Base-by-base conservation (phyloP, 2,329 filamentous ascomycete genomes). In the Chlorencoelia australis region DNA sequence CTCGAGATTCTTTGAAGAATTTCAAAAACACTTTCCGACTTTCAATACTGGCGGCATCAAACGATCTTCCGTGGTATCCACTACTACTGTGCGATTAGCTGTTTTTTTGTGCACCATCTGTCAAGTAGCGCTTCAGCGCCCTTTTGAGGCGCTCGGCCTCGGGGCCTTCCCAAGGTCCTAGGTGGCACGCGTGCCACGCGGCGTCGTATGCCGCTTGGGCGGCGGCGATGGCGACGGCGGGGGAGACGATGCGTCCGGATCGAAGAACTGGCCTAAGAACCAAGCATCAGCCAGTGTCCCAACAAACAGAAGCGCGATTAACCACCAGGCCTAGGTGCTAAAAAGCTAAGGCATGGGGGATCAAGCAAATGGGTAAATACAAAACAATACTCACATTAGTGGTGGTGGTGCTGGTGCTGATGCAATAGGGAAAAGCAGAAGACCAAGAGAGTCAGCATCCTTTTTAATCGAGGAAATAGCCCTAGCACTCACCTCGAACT, bases 201-300 rank as follows among this genome's bases (percentile, higher is more conserved):
- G 27, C 27, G 27, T 30, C 16, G 27, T 30, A 30, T 30, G 27
- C 27, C 11, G 27, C 27, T 30, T 30, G 27, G 27, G 27, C 27
- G 27, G 27, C 27, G 27, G 27, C 27, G 22, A 25, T 25, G 22
- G 22, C 22, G 22, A 25, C 22, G 22, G 22, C 22, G 27, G 27
- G 27, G 27, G 27, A 30, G 27, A 30, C 27, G 27, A 30, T 30
- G 27, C 27, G 27, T 30, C 27, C 27, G 27, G 27, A 30, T 30
- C 27, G 27, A 30, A 30, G 27, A 14, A 30, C 27, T 30, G 27
- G 27, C 27, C 27, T 30, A 30, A 30, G 15, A 30, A 30, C 27
- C 27, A 30, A 30, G 27, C 27, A 30, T 30, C 27, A 30, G 27
- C 27, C 27, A 30, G 27, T 30, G 27, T 30, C 27, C 27, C 27